Conservation (phyloP, 2,329 filamentous ascomycete genomes). For the Fusarium sacchari region DNA sequence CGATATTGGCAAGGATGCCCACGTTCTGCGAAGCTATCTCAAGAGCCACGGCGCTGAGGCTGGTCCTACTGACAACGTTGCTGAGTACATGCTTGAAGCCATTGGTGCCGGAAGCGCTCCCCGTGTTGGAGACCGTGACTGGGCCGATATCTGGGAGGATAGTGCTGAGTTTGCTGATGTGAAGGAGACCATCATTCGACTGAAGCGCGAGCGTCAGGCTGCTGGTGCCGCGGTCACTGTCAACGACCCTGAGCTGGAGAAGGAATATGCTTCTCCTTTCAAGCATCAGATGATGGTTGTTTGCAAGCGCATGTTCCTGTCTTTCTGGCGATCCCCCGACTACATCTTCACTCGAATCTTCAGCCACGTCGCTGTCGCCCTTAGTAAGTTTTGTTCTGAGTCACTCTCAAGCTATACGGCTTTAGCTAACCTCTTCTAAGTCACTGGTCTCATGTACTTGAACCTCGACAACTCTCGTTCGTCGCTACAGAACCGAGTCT, state of each 20-base stretch:
- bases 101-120: slow-evolving; percentile 79
- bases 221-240: slow-evolving; percentile 56
- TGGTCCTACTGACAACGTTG: slow-evolving; percentile 65
- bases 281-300: slow-evolving; percentile 83
- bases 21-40: slow-evolving; percentile 73
- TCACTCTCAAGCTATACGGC: not conserved
- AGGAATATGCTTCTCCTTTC: slow-evolving; percentile 85
- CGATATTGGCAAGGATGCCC: slow-evolving; percentile 80
- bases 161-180: slow-evolving; percentile 74
- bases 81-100: slow-evolving; percentile 87
- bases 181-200: slow-evolving; percentile 72
- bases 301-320: slow-evolving; percentile 75
- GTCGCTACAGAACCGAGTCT: slow-evolving; percentile 85
- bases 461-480: slow-evolving; percentile 79
- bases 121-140: slow-evolving; percentile 78
- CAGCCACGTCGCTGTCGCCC: slow-evolving; percentile 81
- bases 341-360: slow-evolving; percentile 90
- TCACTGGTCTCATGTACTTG: slow-evolving; percentile 83
- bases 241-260: slow-evolving; percentile 66
- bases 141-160: slow-evolving; percentile 82
- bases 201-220: slow-evolving; percentile 69
- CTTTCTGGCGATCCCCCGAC: slow-evolving; percentile 87
- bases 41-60: slow-evolving; percentile 69
- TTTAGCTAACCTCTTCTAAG: not conserved
- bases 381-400: slow-evolving; percentile 49